Conservation (phyloP, 164 flowering plant genomes). For the Kalanchoe fedtschenkoi region DNA sequence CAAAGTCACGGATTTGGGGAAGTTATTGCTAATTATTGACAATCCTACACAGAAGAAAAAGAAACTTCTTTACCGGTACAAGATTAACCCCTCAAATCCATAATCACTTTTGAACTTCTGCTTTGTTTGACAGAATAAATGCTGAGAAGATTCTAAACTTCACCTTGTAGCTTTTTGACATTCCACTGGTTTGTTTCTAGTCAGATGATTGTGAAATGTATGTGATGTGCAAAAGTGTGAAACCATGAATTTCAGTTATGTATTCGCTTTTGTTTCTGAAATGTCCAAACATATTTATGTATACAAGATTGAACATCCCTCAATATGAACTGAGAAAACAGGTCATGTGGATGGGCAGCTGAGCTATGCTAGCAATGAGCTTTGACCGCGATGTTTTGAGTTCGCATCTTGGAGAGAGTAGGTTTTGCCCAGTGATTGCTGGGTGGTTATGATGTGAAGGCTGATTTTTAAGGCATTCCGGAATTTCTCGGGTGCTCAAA, state of each 20-base stretch:
- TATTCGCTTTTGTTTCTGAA: too few species aligned
- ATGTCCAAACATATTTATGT: too few species aligned
- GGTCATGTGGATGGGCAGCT: too few species aligned
- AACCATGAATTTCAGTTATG: not conserved
- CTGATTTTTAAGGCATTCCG: too few species aligned
- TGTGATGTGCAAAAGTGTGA: not conserved
- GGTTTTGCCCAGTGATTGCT: too few species aligned
- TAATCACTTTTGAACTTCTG: not conserved
- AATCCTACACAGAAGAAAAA: constrained; percentile 55
- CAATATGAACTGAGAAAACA: too few species aligned
- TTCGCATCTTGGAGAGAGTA: too few species aligned
- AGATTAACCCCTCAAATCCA: constrained; percentile 19
- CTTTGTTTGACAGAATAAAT: not conserved
- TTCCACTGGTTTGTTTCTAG: not conserved
- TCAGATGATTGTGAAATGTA: not conserved
- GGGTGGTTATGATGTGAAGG: too few species aligned
- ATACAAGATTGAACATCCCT: too few species aligned
- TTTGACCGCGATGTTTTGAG: too few species aligned
- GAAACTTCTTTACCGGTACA: constrained; percentile 60
- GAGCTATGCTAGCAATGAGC: too few species aligned
- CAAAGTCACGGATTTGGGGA: constrained; percentile 39
- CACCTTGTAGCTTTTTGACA: not conserved
- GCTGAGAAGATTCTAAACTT: not conserved
- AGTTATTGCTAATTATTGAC: constrained; percentile 39
- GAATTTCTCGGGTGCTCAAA: too few species aligned